Base-by-base conservation (phyloP, 441 rosid genomes). In the Gossypium gossypioides region DNA sequence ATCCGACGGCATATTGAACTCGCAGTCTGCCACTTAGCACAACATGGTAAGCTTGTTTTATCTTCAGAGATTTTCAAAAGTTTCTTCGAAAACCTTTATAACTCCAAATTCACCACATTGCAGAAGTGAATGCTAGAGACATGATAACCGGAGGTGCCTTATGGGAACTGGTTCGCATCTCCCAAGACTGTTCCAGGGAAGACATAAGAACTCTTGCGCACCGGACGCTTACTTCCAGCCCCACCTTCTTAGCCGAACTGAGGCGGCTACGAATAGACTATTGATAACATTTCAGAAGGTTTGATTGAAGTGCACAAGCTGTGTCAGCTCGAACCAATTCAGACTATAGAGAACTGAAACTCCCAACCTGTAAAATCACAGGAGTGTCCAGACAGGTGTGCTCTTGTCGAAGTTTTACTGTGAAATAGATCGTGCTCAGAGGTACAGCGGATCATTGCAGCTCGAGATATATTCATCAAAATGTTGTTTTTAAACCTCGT, bases 1-100 rank as follows among this genome's bases (percentile, higher is more conserved):
- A 88, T 96, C 71, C 86, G 87, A 72, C 92, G 97, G 54, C 99
- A 93, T 73, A 83, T 89, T 13, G 99, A 96, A 83, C 90, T 96
- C 66, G 97, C 98, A 60, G 96, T 96, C 7, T 96, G 98, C 84
- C 98, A 96, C 84, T 78, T 96, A 56, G 98, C 99, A 57, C 99
- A 96, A 57, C 99, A 88, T 66, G 98, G 99, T 90, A 77, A 84
- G 69, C 65, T 65, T 37, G 25, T 15, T 57, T 55, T 21, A 4
- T 24, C 66, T 46, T 18, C 4, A 24, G 52, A n/a, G 9, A 48
- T 2, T 59, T 32, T 69, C 25, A 50, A 46, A 42, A 52, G 57
- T 44, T 13, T 64, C 63, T 15, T 50, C 10, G 24, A 59, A 62
- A 15, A 5, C 13, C 16, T 70, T 58, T 46, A 54, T 73, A 18